These are phyloP conservation scores for Mariannaea elegans DNA, from an alignment of 2,329 filamentous ascomycete genomes.

Conservation along the genomic window DNA sequence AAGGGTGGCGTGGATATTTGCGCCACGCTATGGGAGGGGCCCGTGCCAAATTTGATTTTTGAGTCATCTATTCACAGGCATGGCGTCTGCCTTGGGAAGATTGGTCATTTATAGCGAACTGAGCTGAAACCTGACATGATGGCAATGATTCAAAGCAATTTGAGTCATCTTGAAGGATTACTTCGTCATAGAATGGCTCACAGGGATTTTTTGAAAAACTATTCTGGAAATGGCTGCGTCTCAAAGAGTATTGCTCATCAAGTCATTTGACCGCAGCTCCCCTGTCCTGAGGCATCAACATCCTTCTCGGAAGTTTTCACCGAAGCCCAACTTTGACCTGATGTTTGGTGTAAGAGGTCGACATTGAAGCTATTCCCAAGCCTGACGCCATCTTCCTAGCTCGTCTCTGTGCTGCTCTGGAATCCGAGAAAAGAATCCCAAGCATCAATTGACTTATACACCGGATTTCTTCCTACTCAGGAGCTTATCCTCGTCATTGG, in stretches of 20 bases:
- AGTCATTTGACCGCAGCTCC: not conserved
- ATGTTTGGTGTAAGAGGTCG: conserved; percentile 23
- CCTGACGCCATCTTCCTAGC: not conserved
- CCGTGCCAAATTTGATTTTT: conserved; percentile 26
- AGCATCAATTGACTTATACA: not conserved
- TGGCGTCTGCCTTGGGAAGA: not conserved
- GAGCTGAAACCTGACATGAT: not conserved
- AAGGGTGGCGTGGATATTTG: conserved; percentile 9
- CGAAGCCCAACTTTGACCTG: conserved; percentile 10
- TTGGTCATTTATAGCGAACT: not conserved
- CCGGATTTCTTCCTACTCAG: not conserved
- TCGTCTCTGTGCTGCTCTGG: not conserved
- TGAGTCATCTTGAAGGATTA: conserved; percentile 28
- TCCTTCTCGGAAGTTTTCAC: conserved; percentile 17
- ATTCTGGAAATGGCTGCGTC: too few species aligned
- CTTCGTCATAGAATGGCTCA: conserved; percentile 26
- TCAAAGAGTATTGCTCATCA: not conserved
- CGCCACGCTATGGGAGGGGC: not conserved
- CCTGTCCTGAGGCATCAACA: conserved; percentile 39
- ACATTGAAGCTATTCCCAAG: conserved; percentile 28
- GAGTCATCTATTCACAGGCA: not conserved
- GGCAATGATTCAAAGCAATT: not conserved
- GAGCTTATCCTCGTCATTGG: not conserved
- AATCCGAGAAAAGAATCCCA: not conserved
- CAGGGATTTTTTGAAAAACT: not conserved